Conservation (phyloP, 2,329 filamentous ascomycete species). For the Aspergillus fijiensis region DNA sequence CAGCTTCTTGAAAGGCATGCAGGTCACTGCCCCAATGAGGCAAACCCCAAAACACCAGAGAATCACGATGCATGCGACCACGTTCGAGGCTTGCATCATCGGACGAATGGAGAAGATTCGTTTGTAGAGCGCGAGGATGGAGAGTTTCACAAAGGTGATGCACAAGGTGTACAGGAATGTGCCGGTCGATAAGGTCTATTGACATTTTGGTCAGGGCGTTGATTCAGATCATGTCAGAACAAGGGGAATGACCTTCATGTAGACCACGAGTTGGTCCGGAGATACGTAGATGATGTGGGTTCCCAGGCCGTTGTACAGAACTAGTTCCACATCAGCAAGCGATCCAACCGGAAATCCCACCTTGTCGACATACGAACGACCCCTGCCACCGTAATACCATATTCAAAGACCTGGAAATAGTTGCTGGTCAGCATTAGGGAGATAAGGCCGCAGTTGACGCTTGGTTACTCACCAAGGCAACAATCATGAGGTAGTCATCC, state of each 20-base stretch:
- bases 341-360: no score
- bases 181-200: conserved; percentile 24
- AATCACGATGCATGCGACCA: conserved; percentile 22
- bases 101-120: conserved; percentile 24
- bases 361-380: conserved; percentile 20
- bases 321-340: conserved; percentile 1
- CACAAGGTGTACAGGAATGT: conserved; percentile 27
- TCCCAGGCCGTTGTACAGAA: conserved; percentile 26
- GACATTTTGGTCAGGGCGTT: background rate
- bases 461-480: conserved; percentile 10
- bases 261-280: conserved; percentile 19
- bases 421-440: conserved; percentile 12
- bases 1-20: conserved; percentile 26
- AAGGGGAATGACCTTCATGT: conserved; percentile 21
- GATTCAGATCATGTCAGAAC: background rate
- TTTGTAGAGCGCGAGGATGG: conserved; percentile 30
- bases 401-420: conserved; percentile 20
- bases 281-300: conserved; percentile 22
- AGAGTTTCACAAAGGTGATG: conserved; percentile 29
- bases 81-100: conserved; percentile 24
- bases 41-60: conserved; percentile 27
- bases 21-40: conserved; percentile 25
- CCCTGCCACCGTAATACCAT: conserved; percentile 25
- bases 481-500: conserved; percentile 16
- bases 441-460: conserved; percentile 1